phyloP scores from a whole-genome alignment of 2,329 filamentous ascomycete genomes.

The Penicillium sp. region DNA sequence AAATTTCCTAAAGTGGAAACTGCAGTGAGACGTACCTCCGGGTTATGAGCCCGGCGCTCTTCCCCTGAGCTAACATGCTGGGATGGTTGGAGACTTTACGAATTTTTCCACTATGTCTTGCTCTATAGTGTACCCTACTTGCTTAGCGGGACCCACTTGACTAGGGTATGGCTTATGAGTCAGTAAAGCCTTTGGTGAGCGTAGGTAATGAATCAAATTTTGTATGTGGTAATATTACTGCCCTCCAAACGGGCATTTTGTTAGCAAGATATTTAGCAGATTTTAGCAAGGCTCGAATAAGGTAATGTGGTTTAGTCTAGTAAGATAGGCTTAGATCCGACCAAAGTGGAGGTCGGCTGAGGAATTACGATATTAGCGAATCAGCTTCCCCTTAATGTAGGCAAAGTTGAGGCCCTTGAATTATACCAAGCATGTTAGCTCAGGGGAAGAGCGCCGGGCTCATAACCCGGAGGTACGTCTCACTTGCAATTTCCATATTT shows the following conservation, averaged over 20 bases:
- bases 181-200: no score
- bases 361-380: neutral
- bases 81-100: neutral
- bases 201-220: no score
- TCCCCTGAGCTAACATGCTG: slow-evolving; percentile 47
- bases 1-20: neutral
- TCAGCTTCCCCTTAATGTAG: neutral
- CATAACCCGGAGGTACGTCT: slow-evolving; percentile 45
- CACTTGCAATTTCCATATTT: neutral
- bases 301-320: no score
- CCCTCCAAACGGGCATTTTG: no score
- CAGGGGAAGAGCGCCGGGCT: slow-evolving; percentile 50
- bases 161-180: no score
- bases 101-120: neutral
- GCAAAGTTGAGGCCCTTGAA: neutral
- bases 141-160: no score
- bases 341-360: no score
- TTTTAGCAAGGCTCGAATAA: no score
- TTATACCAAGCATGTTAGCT: slow-evolving; percentile 39
- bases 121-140: neutral
- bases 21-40: slow-evolving; percentile 31
- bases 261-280: no score
- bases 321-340: no score
- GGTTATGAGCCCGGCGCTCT: slow-evolving; percentile 52
- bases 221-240: no score